Base-by-base conservation (phyloP, 768 basidiomycete genomes). In the Cubamyces lactineus region DNA sequence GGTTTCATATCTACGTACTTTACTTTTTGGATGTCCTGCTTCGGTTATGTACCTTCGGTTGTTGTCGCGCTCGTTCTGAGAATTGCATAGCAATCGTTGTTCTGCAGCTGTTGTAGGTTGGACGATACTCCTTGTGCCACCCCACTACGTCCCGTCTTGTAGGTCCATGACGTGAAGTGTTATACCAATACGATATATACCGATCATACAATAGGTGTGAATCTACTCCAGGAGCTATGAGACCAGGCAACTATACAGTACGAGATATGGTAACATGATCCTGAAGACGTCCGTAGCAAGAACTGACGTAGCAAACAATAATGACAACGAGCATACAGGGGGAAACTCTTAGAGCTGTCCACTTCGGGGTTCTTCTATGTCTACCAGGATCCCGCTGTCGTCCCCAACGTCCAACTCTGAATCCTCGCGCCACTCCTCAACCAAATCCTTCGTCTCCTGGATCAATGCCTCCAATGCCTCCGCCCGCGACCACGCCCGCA, bases 361-460 rank as follows among this genome's bases (percentile, higher is more conserved):
- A 24, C 58, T 56, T 23, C 41, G 47, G 0, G 56, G 59, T 43
- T 65, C 67, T 26, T 68, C 67, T 28, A 59, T 24, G 34, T 68
- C 67, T 7, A 68, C 67, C 45, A 68, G 16, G 15, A 68, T 63
- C 17, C 62, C 65, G 46, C 67, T 68, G 7, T 61, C 63, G 19
- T 68, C 65, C 11, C 65, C 67, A 5, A 62, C 46, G 5, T 50
- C 66, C 12, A 48, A 21, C 19, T 46, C 65, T 0, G 21, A 41
- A 8, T 65, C 80, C 24, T 67, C 69, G 21, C 66, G 61, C 70
- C 88, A 89, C 69, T 89, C 88, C 40, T 84, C 81, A 67, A 86
- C 70, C 43, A 89, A 68, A 41, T 83, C 79, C 57, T 78, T 78
- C 53, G 81, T 84, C 74, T 91, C 88, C 53, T 78, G 71, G 39